These are phyloP conservation scores for Agrocybe praecox DNA, from an alignment of 768 basidiomycete genomes.

Conservation along the genomic window DNA sequence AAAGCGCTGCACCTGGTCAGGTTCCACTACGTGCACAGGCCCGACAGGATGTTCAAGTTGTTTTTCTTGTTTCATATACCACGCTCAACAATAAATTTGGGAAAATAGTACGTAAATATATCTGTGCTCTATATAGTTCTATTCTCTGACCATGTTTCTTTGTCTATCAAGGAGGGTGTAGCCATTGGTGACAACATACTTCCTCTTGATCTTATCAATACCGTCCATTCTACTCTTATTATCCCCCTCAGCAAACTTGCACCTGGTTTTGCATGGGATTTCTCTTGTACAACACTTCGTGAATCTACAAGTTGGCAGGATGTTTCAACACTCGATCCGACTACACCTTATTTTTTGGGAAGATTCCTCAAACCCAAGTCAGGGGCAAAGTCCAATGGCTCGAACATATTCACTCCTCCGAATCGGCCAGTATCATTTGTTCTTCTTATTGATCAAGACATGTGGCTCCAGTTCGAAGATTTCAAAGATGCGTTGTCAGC, in stretches of 20 bases:
- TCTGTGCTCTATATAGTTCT: too few species aligned
- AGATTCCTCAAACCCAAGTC: neutral
- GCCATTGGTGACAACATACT: neutral
- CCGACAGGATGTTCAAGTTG: too few species aligned
- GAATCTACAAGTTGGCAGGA: neutral
- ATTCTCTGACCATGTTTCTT: too few species aligned
- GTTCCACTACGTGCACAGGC: too few species aligned
- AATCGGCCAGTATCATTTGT: constrained; percentile 43
- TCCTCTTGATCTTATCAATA: neutral
- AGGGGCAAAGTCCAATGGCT: neutral
- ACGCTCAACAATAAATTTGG: too few species aligned
- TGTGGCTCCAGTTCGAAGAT: neutral
- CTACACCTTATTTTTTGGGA: neutral
- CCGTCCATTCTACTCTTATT: neutral
- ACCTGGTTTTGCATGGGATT: neutral
- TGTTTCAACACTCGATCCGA: neutral
- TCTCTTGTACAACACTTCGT: neutral
- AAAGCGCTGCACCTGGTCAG: too few species aligned
- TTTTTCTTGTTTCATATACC: too few species aligned
- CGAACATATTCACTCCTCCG: neutral
- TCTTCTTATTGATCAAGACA: constrained; percentile 26
- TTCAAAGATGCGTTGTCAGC: too few species aligned
- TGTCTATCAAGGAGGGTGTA: neutral
- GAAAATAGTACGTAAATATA: too few species aligned
- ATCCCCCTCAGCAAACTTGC: neutral